Evolutionary conservation across 257 asterid species (phyloP).

Genomic region (Solanum appendiculatum): DNA sequence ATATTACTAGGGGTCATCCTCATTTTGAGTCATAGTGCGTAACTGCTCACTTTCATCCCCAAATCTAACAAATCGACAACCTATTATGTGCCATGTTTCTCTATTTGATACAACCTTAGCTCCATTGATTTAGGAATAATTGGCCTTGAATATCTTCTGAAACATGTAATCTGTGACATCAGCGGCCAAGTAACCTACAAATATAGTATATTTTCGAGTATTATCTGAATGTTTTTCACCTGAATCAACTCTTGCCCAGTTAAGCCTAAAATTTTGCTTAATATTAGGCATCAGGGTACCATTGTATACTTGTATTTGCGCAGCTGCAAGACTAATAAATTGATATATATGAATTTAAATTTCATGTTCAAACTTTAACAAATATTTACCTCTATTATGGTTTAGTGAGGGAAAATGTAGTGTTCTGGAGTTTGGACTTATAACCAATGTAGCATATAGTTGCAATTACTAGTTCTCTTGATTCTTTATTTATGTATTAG

Average conservation of each 20-base stretch:
- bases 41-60: conserved; percentile 70
- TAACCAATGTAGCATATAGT: no score
- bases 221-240: conserved; percentile 64
- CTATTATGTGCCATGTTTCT: conserved; percentile 68
- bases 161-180: conserved; percentile 59
- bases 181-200: conserved; percentile 78
- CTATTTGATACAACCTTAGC: conserved; percentile 70
- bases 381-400: no score
- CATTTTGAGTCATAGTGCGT: conserved; percentile 72
- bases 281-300: conserved; percentile 52
- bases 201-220: conserved; percentile 54
- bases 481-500: no score
- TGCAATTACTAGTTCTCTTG: no score
- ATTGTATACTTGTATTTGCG: conserved; percentile 40
- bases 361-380: no score
- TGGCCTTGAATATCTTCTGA: conserved; percentile 50
- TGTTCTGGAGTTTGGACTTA: no score
- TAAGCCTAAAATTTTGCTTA: conserved; percentile 49
- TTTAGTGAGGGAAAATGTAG: no score
- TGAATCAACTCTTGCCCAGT: conserved; percentile 67
- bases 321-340: no score
- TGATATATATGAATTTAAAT: no score
- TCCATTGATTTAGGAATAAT: conserved; percentile 51
- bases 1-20: no score
- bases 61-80: conserved; percentile 69